These are phyloP conservation scores for Cicer arietinum DNA, from an alignment of 306 rosid species.

Conservation along the genomic window DNA sequence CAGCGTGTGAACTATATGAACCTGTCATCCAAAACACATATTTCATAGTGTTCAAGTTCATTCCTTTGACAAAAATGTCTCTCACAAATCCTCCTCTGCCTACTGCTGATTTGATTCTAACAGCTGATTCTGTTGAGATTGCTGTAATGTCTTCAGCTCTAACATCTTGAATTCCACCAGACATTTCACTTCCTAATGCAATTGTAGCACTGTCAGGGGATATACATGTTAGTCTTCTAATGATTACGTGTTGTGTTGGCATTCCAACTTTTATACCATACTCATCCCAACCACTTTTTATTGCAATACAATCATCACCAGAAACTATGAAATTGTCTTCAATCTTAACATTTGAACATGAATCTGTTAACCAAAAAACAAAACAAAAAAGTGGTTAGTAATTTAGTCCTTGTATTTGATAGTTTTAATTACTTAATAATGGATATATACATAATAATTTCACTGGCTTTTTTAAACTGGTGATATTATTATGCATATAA, in stretches of 20 bases:
- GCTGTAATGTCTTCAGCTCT: slow-evolving; percentile 67
- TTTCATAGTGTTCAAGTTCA: slow-evolving; percentile 36
- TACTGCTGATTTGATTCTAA: slow-evolving; percentile 65
- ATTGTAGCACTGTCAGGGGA: slow-evolving; percentile 58
- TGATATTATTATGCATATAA: no score
- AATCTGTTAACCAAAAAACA: slow-evolving; percentile 51
- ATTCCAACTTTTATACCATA: neutral
- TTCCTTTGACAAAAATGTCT: slow-evolving; percentile 58
- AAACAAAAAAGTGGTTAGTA: neutral
- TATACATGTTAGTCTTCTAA: slow-evolving; percentile 22
- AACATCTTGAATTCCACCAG: slow-evolving; percentile 76
- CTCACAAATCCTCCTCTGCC: slow-evolving; percentile 77
- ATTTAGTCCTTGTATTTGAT: neutral
- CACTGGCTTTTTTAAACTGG: no score
- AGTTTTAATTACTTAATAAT: no score
- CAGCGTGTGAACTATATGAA: slow-evolving; percentile 62
- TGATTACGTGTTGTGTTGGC: slow-evolving; percentile 9
- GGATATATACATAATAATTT: no score
- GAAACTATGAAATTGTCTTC: slow-evolving; percentile 68
- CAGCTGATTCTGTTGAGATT: slow-evolving; percentile 60
- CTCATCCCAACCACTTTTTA: slow-evolving; percentile 19
- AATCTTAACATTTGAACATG: slow-evolving; percentile 54
- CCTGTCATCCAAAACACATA: slow-evolving; percentile 47
- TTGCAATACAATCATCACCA: slow-evolving; percentile 7
- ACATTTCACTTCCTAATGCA: slow-evolving; percentile 90